A percentile compares a stretch with the other conserved stretches of the same genome.
phyloP scores from a whole-genome alignment of 2,329 filamentous ascomycete species.

The Plenodomus lindquistii region DNA sequence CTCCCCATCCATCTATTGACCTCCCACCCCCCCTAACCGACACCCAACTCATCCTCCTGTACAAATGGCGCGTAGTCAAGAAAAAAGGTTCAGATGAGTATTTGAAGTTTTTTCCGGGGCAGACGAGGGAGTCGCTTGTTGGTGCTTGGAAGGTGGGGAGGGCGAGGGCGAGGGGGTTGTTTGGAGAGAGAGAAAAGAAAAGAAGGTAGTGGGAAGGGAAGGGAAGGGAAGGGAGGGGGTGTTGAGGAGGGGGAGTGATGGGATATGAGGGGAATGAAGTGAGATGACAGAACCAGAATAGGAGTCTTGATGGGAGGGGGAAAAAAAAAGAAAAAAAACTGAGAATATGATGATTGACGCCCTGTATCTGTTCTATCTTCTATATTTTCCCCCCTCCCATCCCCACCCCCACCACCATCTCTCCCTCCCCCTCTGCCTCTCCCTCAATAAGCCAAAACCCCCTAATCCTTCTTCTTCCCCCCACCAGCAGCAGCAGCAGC shows the following conservation, averaged over 20 bases:
- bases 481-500: no score
- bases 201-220: neutral
- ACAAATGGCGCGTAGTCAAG: neutral
- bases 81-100: slow-evolving; percentile 2
- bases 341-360: no score
- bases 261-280: neutral
- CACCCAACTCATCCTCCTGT: neutral
- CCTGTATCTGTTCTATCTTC: no score
- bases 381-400: no score
- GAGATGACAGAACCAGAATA: no score
- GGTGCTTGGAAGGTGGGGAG: neutral
- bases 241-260: neutral
- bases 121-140: neutral
- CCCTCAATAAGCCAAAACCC: no score
- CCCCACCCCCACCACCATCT: no score
- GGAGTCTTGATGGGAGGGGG: no score
- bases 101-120: slow-evolving; percentile 1
- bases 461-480: neutral
- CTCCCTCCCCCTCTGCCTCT: no score
- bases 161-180: neutral
- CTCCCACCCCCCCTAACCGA: neutral
- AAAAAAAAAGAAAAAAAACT: no score
- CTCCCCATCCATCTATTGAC: neutral
- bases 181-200: neutral
- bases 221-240: neutral